These are phyloP conservation scores for Ophiobolus disseminans DNA, from an alignment of 2,329 filamentous ascomycete species.

Conservation along the genomic window DNA sequence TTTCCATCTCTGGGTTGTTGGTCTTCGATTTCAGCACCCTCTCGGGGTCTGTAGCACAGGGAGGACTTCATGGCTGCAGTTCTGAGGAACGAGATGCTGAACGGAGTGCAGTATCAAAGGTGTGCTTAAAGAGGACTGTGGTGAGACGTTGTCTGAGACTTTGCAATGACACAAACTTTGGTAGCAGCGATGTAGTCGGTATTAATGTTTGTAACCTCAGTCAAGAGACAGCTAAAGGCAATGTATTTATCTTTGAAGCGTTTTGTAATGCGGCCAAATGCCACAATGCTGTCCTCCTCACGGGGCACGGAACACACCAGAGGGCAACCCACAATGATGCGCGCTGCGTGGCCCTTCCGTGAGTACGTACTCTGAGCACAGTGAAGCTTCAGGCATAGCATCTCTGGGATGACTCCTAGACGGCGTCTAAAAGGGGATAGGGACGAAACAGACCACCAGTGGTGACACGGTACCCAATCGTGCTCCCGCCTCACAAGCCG, in stretches of 20 bases:
- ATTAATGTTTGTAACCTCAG: conserved; percentile 28
- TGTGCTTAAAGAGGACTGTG: conserved; percentile 21
- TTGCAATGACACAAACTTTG: conserved; percentile 21
- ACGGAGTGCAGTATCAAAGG: conserved; percentile 5
- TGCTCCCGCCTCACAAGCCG: conserved; percentile 36
- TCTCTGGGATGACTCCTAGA: conserved; percentile 32
- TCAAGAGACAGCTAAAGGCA: conserved; percentile 23
- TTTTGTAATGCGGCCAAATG: conserved; percentile 21
- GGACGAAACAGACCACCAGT: conserved; percentile 34
- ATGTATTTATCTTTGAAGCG: conserved; percentile 28
- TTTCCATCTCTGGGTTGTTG: conserved; percentile 24
- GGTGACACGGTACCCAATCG: conserved; percentile 35
- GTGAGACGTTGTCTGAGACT: conserved; percentile 34
- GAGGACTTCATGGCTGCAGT: conserved; percentile 3
- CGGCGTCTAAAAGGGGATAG: conserved; percentile 39
- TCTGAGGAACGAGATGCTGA: conserved; percentile 10
- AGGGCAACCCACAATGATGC: conserved; percentile 38
- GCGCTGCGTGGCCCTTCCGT: conserved; percentile 34
- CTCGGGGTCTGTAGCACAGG: background rate
- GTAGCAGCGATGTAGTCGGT: conserved; percentile 26
- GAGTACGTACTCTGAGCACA: conserved; percentile 34
- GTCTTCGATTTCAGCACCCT: background rate
- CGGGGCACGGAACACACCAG: conserved; percentile 37
- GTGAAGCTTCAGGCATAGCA: conserved; percentile 41
- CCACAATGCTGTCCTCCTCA: conserved; percentile 29